These are phyloP conservation scores for Monosporascus sp. DNA, from an alignment of 2,329 filamentous ascomycete genomes.

Conservation along the genomic window DNA sequence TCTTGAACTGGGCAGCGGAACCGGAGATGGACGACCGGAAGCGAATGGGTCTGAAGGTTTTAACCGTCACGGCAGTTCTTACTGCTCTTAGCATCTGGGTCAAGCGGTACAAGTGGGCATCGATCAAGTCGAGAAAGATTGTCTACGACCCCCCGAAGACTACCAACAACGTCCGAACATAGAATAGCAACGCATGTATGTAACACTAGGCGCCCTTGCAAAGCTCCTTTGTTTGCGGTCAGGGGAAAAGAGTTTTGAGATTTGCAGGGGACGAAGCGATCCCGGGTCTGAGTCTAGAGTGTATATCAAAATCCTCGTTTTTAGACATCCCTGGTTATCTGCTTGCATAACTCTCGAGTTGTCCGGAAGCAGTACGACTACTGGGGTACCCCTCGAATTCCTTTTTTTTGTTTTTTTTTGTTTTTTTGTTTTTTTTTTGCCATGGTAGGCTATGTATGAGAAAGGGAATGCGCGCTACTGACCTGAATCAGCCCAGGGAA, in stretches of 20 bases:
- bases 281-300: constrained; percentile 32
- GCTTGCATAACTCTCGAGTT: constrained; percentile 2
- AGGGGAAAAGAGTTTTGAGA: constrained; percentile 18
- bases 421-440: too few relatives aligned
- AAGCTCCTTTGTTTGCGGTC: constrained; percentile 25
- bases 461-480: too few relatives aligned
- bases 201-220: constrained; percentile 25
- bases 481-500: too few relatives aligned
- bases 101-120: constrained; percentile 99
- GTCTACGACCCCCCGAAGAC: constrained; percentile 72
- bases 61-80: constrained; percentile 72
- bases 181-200: constrained; percentile 23
- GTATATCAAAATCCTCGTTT: constrained; percentile 33
- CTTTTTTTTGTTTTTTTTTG: too few relatives aligned
- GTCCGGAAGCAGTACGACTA: too few relatives aligned
- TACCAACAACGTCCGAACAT: constrained; percentile 42
- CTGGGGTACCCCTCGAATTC: too few relatives aligned
- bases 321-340: constrained; percentile 22
- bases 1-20: constrained; percentile 98
- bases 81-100: constrained; percentile 91
- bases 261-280: constrained; percentile 22
- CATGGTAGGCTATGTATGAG: too few relatives aligned
- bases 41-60: constrained; percentile 98
- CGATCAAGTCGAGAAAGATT: constrained; percentile 93
- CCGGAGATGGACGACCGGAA: constrained; percentile 99